A percentile compares a stretch with the other conserved stretches of the same genome.
phyloP scores from a whole-genome alignment of 73 alveolate species.

The Tetrahymena malaccensis region DNA sequence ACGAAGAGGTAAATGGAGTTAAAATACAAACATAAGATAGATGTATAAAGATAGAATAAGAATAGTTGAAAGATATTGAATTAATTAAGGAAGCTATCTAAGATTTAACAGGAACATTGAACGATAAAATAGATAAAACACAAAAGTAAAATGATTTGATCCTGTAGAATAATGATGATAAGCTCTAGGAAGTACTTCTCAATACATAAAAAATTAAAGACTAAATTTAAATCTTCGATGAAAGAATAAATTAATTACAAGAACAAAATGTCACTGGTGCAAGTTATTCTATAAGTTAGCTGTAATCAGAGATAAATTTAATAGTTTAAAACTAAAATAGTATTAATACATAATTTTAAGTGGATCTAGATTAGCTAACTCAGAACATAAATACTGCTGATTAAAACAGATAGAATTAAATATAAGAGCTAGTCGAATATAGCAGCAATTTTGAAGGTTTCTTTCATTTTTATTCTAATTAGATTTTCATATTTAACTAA shows the following conservation, averaged over 20 bases:
- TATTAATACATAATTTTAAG: neutral
- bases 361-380: neutral
- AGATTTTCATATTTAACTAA: neutral
- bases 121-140: neutral
- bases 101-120: neutral
- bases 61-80: neutral
- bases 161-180: neutral
- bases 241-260: neutral
- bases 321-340: neutral
- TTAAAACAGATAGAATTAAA: neutral
- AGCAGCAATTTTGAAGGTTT: neutral
- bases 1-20: neutral
- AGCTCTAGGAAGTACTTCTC: neutral
- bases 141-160: neutral
- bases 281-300: neutral
- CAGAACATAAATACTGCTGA: neutral
- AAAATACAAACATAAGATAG: neutral
- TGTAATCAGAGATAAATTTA: neutral
- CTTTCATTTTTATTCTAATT: neutral
- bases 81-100: slow-evolving; percentile 13
- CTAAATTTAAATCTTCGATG: neutral
- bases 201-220: neutral
- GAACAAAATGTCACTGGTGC: neutral
- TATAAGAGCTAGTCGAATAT: neutral
- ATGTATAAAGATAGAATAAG: slow-evolving; percentile 14